These are phyloP conservation scores for Eutypa lata DNA, from an alignment of 2,329 filamentous ascomycete genomes.

Conservation along the genomic window DNA sequence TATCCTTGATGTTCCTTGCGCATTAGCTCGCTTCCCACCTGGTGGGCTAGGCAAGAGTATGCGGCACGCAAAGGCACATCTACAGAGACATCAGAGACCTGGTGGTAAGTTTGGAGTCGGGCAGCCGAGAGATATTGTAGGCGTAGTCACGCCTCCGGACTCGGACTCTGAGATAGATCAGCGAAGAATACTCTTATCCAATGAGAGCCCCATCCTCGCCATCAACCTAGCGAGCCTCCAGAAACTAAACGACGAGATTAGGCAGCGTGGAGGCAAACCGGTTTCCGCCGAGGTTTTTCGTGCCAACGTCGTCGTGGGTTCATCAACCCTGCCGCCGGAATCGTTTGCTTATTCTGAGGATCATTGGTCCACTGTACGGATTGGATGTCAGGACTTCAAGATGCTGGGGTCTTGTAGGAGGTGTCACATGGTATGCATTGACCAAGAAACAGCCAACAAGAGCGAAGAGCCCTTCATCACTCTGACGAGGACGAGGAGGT, in stretches of 20 bases:
- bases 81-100: slow-evolving; percentile 54
- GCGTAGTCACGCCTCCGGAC: slow-evolving; percentile 52
- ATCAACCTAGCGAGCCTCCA: slow-evolving; percentile 79
- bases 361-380: slow-evolving; percentile 64
- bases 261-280: slow-evolving; percentile 55
- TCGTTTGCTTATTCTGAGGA: slow-evolving; percentile 71
- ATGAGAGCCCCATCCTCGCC: slow-evolving; percentile 89
- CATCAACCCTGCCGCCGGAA: slow-evolving; percentile 2
- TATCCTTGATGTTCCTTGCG: slow-evolving; percentile 74
- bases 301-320: slow-evolving; percentile 78
- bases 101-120: slow-evolving; percentile 8
- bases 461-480: slow-evolving; percentile 86
- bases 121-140: slow-evolving; percentile 50
- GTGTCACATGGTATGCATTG: slow-evolving; percentile 95
- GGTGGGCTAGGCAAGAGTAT: slow-evolving; percentile 56
- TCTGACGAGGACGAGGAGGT: slow-evolving; percentile 78
- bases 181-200: slow-evolving; percentile 72
- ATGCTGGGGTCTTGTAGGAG: slow-evolving; percentile 81
- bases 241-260: slow-evolving; percentile 71
- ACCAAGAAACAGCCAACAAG: slow-evolving; percentile 76
- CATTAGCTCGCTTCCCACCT: slow-evolving; percentile 78
- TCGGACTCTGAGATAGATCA: slow-evolving; percentile 50
- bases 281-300: slow-evolving; percentile 76
- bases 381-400: slow-evolving; percentile 63
- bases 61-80: slow-evolving; percentile 69